A percentile compares a stretch with the other conserved stretches of the same genome.
These are phyloP conservation scores for Metschnikowia vanudenii DNA, from an alignment of 805 yeast species.

Conservation along the genomic window DNA sequence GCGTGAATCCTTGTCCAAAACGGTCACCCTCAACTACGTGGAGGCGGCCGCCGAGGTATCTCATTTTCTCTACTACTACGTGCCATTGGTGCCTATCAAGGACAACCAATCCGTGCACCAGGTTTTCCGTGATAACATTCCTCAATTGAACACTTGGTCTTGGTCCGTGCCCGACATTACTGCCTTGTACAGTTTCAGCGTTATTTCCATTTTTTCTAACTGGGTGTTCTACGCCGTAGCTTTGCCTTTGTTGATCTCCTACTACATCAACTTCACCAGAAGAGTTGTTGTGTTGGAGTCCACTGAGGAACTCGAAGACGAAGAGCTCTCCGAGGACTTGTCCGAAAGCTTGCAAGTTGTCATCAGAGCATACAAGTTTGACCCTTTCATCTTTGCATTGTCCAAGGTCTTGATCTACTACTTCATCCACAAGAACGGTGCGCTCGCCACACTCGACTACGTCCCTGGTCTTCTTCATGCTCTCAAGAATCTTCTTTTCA, in stretches of 20 bases:
- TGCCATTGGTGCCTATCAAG: conserved; percentile 36
- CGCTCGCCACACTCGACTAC: conserved; percentile 27
- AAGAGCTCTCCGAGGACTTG: conserved; percentile 1
- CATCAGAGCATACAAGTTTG: conserved; percentile 42
- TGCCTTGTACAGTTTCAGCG: conserved; percentile 28
- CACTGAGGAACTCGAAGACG: conserved; percentile 9
- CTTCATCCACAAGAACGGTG: conserved; percentile 34
- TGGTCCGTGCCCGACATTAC: conserved; percentile 37
- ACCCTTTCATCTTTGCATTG: conserved; percentile 55
- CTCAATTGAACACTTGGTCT: conserved; percentile 21
- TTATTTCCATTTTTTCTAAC: conserved; percentile 30
- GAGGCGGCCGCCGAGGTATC: conserved; percentile 31
- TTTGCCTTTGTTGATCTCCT: conserved; percentile 45
- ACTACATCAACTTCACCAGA: conserved; percentile 52
- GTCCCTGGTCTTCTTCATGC: conserved; percentile 27
- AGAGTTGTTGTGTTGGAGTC: conserved; percentile 34
- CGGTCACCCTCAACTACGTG: conserved; percentile 36
- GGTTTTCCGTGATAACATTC: conserved; percentile 33
- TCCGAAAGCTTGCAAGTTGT: conserved; percentile 15
- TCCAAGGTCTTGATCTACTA: conserved; percentile 40
- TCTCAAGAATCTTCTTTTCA: conserved; percentile 30
- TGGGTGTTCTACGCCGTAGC: conserved; percentile 44
- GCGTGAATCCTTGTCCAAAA: conserved; percentile 39
- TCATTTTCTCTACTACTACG: conserved; percentile 32
- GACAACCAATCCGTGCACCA: conserved; percentile 38